These are phyloP conservation scores for Eucalyptus grandis DNA, from an alignment of 345 rosid genomes.

Conservation along the genomic window DNA sequence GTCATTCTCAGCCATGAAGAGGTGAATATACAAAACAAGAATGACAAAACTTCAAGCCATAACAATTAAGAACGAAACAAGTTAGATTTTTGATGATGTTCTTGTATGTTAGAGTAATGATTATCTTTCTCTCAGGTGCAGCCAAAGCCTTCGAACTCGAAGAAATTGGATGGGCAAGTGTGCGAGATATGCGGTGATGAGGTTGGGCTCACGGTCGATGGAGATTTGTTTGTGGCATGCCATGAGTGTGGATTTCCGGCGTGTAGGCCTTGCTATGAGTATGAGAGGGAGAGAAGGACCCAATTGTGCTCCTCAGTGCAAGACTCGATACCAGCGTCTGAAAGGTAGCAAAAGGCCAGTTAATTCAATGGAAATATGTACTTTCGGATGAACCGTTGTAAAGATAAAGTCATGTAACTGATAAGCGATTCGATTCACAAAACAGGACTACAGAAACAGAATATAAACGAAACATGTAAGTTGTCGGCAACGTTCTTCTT, in stretches of 20 bases:
- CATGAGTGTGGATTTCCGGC: conserved; percentile 98
- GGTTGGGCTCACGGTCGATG: conserved; percentile 66
- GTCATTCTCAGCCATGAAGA: conserved; percentile 87
- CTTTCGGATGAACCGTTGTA: not conserved
- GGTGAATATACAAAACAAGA: conserved; percentile 14
- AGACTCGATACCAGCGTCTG: conserved; percentile 89
- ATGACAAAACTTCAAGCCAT: not conserved
- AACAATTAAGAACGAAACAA: not conserved
- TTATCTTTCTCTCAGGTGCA: conserved; percentile 9
- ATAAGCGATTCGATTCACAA: not conserved
- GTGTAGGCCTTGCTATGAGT: conserved; percentile 93
- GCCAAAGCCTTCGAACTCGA: conserved; percentile 53
- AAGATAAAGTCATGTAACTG: not conserved
- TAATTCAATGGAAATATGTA: not conserved
- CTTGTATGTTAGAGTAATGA: not conserved
- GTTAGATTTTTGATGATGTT: not conserved
- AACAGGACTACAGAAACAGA: not conserved
- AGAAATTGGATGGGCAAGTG: conserved; percentile 76
- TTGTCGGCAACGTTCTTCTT: not conserved
- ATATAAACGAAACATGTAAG: not conserved
- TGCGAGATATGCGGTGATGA: conserved; percentile 94
- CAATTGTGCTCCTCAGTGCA: conserved; percentile 93
- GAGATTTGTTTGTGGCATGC: conserved; percentile 90
- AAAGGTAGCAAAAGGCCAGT: conserved; percentile 26
- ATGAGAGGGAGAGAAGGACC: conserved; percentile 84